A percentile compares a stretch with the other conserved stretches of the same genome.
These are phyloP conservation scores for Aspergillus sclerotioniger DNA, from an alignment of 495 filamentous ascomycete species.

Conservation along the genomic window DNA sequence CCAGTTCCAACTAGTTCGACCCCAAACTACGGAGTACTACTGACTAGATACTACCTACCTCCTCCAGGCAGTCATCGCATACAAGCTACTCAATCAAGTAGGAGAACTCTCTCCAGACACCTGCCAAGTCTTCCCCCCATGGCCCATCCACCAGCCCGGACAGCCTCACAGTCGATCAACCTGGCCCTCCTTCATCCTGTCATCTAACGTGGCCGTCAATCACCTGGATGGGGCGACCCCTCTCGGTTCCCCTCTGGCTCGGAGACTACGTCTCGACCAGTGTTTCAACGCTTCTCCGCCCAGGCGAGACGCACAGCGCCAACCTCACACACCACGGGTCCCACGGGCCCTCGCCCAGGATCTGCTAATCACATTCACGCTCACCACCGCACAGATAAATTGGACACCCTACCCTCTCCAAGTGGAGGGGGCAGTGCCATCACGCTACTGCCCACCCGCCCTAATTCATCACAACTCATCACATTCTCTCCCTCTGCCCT, in stretches of 20 bases:
- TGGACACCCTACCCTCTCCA: neutral
- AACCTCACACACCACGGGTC: conserved; percentile 10
- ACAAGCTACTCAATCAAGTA: neutral
- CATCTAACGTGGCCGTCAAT: neutral
- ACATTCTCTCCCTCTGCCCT: neutral
- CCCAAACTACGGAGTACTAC: neutral
- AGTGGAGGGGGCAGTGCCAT: neutral
- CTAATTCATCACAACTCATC: conserved; percentile 7
- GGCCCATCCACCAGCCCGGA: too few relatives aligned
- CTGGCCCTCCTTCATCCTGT: conserved; percentile 3
- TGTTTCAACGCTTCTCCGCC: conserved; percentile 19
- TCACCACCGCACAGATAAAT: conserved; percentile 2
- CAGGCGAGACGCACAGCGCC: conserved; percentile 13
- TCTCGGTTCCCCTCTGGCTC: neutral
- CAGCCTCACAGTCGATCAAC: neutral
- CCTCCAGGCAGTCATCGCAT: too few relatives aligned
- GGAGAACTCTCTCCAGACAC: neutral
- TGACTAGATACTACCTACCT: too few relatives aligned
- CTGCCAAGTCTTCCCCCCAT: too few relatives aligned
- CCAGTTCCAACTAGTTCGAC: neutral
- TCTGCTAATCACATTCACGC: neutral
- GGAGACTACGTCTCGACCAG: conserved; percentile 21
- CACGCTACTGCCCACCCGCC: conserved; percentile 1
- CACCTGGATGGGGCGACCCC: neutral
- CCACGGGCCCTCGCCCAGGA: neutral